phyloP scores from a whole-genome alignment of 495 filamentous ascomycete genomes.

The Penicillium samsonianum region DNA sequence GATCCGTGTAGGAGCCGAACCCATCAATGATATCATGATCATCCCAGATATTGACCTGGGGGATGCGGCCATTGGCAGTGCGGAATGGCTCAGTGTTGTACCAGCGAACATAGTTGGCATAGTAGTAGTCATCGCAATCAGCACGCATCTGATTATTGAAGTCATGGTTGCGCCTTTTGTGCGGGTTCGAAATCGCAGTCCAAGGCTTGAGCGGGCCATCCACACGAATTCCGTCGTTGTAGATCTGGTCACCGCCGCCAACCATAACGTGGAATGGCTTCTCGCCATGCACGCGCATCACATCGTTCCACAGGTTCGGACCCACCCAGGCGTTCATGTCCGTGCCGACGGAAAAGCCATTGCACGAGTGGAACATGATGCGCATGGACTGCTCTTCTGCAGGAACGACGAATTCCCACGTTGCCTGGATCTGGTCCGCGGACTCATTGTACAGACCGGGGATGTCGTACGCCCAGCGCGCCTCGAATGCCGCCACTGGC shows the following conservation, averaged over 20 bases:
- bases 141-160: slow-evolving; percentile 73
- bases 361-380: slow-evolving; percentile 95
- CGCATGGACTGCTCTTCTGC: slow-evolving; percentile 82
- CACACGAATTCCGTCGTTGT: slow-evolving; percentile 87
- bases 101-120: slow-evolving; percentile 86
- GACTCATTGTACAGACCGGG: slow-evolving; percentile 42
- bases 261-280: slow-evolving; percentile 93
- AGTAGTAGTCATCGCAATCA: slow-evolving; percentile 87
- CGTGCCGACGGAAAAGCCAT: slow-evolving; percentile 92
- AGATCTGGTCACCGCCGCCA: slow-evolving; percentile 94
- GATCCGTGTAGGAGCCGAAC: slow-evolving; percentile 88
- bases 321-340: slow-evolving; percentile 84
- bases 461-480: slow-evolving; percentile 52
- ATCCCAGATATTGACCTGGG: slow-evolving; percentile 94
- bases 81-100: slow-evolving; percentile 83
- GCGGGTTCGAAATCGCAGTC: slow-evolving; percentile 80
- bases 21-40: slow-evolving; percentile 92
- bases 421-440: slow-evolving; percentile 39
- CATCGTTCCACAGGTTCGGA: slow-evolving; percentile 87
- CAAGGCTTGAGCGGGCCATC: slow-evolving; percentile 75
- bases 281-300: slow-evolving; percentile 65
- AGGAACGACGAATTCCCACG: slow-evolving; percentile 70
- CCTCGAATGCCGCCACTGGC: slow-evolving; percentile 45
- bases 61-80: slow-evolving; percentile 79
- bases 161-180: slow-evolving; percentile 73